Percentiles rank a stretch among this genome's conserved stretches.
These are phyloP conservation scores for Camellia oleifera DNA, from an alignment of 179 eudicot species.

Conservation along the genomic window DNA sequence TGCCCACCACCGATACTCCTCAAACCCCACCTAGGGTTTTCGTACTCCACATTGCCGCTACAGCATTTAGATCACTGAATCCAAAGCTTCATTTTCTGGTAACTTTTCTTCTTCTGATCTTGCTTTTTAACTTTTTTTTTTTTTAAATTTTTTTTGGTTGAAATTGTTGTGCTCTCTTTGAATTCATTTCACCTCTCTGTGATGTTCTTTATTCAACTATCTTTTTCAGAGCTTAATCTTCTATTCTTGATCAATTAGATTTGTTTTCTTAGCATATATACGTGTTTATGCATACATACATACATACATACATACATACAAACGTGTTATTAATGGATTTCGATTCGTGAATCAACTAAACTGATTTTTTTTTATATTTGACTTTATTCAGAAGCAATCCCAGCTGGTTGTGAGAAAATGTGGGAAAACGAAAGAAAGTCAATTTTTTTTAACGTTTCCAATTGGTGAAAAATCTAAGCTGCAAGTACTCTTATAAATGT, in stretches of 20 bases:
- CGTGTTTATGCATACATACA: background rate
- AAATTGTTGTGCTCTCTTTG: background rate
- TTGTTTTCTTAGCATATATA: background rate
- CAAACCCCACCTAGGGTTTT: conserved; percentile 16
- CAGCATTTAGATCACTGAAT: background rate
- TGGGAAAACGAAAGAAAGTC: background rate
- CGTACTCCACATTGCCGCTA: background rate
- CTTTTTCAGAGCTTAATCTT: background rate
- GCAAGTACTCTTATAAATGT: background rate
- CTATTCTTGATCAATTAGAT: background rate
- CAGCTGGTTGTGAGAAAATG: conserved; percentile 1
- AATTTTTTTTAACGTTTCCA: background rate
- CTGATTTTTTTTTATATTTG: background rate
- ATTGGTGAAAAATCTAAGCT: background rate
- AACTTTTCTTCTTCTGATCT: conserved; percentile 5
- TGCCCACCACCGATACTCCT: conserved; percentile 6
- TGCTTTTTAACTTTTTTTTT: background rate
- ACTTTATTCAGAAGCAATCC: background rate
- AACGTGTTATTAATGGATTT: background rate
- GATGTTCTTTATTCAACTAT: background rate
- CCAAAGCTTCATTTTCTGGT: background rate
- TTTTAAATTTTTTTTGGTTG: background rate
- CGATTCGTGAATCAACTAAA: background rate
- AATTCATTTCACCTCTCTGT: background rate
- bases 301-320: background rate